Base-by-base conservation (phyloP, 2,329 filamentous ascomycete species). In the Sporothrix variecibatus region DNA sequence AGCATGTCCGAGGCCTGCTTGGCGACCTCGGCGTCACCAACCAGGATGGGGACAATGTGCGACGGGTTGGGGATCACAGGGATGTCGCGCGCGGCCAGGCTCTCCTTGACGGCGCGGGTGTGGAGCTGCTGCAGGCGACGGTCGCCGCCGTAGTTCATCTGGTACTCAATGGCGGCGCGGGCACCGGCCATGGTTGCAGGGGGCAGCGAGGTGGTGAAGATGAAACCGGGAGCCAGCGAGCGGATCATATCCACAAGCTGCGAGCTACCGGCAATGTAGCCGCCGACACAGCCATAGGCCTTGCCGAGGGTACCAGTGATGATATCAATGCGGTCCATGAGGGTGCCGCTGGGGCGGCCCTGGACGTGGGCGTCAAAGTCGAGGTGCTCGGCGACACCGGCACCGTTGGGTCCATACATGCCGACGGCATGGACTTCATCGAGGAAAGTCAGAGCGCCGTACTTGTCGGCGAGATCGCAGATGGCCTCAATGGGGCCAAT, bases 391-490 rank as follows among this genome's bases (percentile, higher is more conserved):
- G 96, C 96, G 62, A 99, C 96, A 83, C 96, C 96, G 74, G 95
- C 96, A 76, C 96, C 96, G 80, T 94, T 91, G 81, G 96, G 95
- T 80, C 96, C 96, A 83, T 99, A 99, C 96, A 99, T 98, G 81
- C 96, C 96, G 28, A 99, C 96, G 62, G 96, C 96, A 85, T 99
- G 96, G 76, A 99, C 96, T 89, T 99, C 96, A 81, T 99, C 96
- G 81, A 98, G 87, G 83, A 99, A 99, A 79, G 96, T 99, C 77
- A 99, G 91, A 53, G 96, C 96, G 75, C 96, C 96, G 82, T 99
- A 99, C 86, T 97, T 98, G 76, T 98, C 95, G 11, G 96, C 95
- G 72, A 99, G 86, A 81, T 99, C 94, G 82, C 95, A 98, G 76
- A 99, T 98, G 81, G 92, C 92, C 84, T 95, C 94, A 78, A 99